Conservation (phyloP, 208 protist species). For the Trypanosoma scelopori region DNA sequence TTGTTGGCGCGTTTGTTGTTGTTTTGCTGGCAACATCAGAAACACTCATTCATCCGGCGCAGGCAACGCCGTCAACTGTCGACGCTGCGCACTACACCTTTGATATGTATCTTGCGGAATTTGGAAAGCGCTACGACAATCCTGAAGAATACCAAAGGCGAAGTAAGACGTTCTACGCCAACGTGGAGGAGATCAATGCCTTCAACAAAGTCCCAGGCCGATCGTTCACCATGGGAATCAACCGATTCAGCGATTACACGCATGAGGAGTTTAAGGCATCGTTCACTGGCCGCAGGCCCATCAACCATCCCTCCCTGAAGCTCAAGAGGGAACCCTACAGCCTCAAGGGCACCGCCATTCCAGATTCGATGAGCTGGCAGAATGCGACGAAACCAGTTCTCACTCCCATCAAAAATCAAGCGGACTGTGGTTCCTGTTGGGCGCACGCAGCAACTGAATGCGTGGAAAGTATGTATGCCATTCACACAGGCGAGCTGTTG, state of each 20-base stretch:
- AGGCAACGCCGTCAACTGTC: background rate
- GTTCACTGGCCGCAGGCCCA: constrained; percentile 2
- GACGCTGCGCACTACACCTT: constrained; percentile 27
- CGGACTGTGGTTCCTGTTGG: constrained; percentile 81
- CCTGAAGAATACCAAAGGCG: constrained; percentile 35
- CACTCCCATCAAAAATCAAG: constrained; percentile 77
- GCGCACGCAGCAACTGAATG: constrained; percentile 54
- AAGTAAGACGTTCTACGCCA: constrained; percentile 34
- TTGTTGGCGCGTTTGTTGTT: background rate
- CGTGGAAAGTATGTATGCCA: constrained; percentile 77
- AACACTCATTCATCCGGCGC: background rate
- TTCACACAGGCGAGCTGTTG: constrained; percentile 57
- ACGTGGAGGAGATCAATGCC: constrained; percentile 27
- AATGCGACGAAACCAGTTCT: constrained; percentile 44
- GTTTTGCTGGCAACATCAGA: background rate
- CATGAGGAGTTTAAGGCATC: constrained; percentile 40
- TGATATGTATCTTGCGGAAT: constrained; percentile 34
- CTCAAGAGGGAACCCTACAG: background rate
- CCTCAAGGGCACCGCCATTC: background rate
- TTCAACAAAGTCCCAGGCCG: constrained; percentile 30
- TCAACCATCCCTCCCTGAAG: background rate
- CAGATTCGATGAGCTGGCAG: constrained; percentile 25
- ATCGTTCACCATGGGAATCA: constrained; percentile 35
- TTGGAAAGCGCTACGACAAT: constrained; percentile 41
- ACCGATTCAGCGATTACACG: constrained; percentile 52